phyloP scores from a whole-genome alignment of 2,329 filamentous ascomycete genomes.

The Monosporascus cannonballus region DNA sequence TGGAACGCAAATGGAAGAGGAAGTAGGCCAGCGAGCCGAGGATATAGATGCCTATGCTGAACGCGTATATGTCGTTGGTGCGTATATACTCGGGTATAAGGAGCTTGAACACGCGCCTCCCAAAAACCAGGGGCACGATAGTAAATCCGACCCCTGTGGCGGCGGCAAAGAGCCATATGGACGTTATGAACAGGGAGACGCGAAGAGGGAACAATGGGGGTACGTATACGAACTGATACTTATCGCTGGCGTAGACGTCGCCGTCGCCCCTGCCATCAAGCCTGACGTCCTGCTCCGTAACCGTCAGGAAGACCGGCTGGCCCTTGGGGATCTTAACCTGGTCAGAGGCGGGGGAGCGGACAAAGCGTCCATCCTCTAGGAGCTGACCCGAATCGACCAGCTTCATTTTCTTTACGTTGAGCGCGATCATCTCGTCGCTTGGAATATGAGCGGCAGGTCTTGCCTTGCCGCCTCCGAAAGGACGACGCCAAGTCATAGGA shows the following conservation, averaged over 20 bases:
- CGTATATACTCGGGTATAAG: conserved; percentile 65
- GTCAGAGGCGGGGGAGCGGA: conserved; percentile 89
- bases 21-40: conserved; percentile 64
- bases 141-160: conserved; percentile 79
- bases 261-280: conserved; percentile 49
- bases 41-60: conserved; percentile 82
- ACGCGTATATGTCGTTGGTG: conserved; percentile 94
- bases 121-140: conserved; percentile 79
- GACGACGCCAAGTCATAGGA: conserved; percentile 52
- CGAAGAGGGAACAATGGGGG: conserved; percentile 79
- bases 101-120: conserved; percentile 68
- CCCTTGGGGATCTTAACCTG: conserved; percentile 91
- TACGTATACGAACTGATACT: conserved; percentile 70
- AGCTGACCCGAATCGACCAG: conserved; percentile 50
- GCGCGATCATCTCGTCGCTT: conserved; percentile 27
- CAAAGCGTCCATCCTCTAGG: conserved; percentile 70
- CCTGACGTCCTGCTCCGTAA: conserved; percentile 60
- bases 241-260: conserved; percentile 48
- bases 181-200: conserved; percentile 78
- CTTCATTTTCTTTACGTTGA: conserved; percentile 34
- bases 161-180: conserved; percentile 91
- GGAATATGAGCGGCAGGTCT: conserved; percentile 34
- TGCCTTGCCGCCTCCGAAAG: conserved; percentile 42
- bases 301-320: conserved; percentile 70
- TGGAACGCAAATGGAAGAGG: conserved; percentile 42